Base-by-base conservation (phyloP, 106 monocot genomes). In the Platanthera guangdongensis region DNA sequence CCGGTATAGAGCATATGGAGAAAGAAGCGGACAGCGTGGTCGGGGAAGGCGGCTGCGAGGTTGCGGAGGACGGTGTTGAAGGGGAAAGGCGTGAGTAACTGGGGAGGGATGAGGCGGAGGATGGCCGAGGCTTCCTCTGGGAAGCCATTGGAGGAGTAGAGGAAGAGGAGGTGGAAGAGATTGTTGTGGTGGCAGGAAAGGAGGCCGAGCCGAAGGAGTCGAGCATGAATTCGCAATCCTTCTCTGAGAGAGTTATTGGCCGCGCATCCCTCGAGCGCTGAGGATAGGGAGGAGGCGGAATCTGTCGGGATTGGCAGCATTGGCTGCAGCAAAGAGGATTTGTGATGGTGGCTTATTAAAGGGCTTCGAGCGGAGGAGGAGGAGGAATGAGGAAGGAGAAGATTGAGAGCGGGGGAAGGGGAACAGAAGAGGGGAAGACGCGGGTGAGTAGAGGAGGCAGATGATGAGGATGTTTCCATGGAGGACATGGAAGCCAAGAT, bases 61-160 rank as follows among this genome's bases (percentile, higher is more conserved):
- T 85, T 63, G 18, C 80, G 78, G 76, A 90, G 83, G 85, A 87
- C 78, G 76, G 49, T 19, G 85, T 85, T 85, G 76, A 78, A 87
- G 75, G 59, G 11, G 53, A 79, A 75, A 39, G 75, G 63, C 47
- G 75, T 52, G 50, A 52, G 83, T 51, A 10, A 14, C 5, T 7
- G 54, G 57, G 57, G 73, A 25, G 77, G 75, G 30, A 75, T 62
- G 25, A 53, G 21, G 63, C 50, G 67, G 76, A 77, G 83, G 73
- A 81, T 22, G 49, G 54, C 15, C 32, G 52, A 68, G 47, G 79
- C 78, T 48, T 52, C 39, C 64, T 19, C 52, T n/a, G 67, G 78
- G 13, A 19, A 53, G 48, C 64, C 75, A 69, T 25, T 14, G 72
- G 68, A 74, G 57, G 65, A 50, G 76, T 60, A 75, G 82, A 82